Evolutionary conservation across 371 early-diverging fungal species (phyloP), one percentile per base, ranked within the genome.

Genomic region (Quaeritorhiza haematococci): DNA sequence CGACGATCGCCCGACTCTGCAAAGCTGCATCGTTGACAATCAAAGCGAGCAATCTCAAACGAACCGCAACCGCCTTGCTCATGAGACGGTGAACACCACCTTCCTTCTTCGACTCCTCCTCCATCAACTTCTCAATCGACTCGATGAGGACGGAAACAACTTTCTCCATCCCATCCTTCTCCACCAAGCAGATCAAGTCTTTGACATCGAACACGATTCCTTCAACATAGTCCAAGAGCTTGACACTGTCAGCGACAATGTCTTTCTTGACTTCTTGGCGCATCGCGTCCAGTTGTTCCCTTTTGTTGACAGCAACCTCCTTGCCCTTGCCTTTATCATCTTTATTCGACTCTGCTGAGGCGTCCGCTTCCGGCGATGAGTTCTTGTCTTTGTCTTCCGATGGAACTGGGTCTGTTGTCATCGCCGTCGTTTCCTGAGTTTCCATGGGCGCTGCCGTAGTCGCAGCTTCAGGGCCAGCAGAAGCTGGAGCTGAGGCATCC

Each of bases 191-290:
- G 17, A 49, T 41, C 23, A 89, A 67, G 38, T 89, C 89, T 32
- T 87, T 86, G 27, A 89, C 68, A 44, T 80, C 78, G 61, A 88
- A 84, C 24, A 66, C 54, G 19, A 88, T 79, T 1, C 85, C 86
- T 21, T 86, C 84, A 45, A 84, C 73, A 46, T 75, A 60, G 60
- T 85, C 86, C 0, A 87, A 63, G 24, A 93, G 59, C 8, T 74
- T 74, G 15, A 92, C 64, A 0, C 79, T 62, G 2, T 82, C 61
- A 0, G 67, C 56, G 3, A 83, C 76, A 28, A 86, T 64, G 15
- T 72, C 67, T 3, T 64, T 70, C 27, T 72, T 74, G 33, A 90
- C 56, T 15, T 69, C 71, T 1, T 70, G 68, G 6, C 91, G 83
- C 26, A 72, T 56, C 30, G 62, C 58, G 19, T 79, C 72, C n/a